Evolutionary conservation across 1,284 basidiomycete species (phyloP).

Genomic region (Tremellales sp.): DNA sequence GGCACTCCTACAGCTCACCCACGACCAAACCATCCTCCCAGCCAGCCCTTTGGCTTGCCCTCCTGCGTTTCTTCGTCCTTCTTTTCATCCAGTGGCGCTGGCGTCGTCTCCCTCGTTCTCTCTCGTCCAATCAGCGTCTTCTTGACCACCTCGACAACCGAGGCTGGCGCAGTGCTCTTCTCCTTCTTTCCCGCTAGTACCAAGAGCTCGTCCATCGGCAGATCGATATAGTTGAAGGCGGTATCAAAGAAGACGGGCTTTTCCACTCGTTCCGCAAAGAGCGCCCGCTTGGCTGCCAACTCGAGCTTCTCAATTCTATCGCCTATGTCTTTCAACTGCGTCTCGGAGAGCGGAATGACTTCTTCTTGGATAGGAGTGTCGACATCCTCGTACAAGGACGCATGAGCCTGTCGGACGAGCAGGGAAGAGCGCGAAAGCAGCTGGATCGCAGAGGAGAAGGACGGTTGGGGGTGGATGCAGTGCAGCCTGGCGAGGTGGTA

Average conservation of each 20-base stretch:
- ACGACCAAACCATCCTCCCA: constrained; percentile 47
- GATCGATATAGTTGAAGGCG: constrained; percentile 84
- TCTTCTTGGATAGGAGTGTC: constrained; percentile 33
- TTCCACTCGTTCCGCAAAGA: constrained; percentile 74
- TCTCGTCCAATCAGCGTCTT: constrained; percentile 20
- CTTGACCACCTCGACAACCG: constrained; percentile 5
- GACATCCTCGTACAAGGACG: constrained; percentile 21
- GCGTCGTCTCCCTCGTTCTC: constrained; percentile 35
- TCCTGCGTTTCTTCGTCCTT: constrained; percentile 12
- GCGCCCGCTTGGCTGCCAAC: constrained; percentile 64
- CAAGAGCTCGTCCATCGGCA: constrained; percentile 73
- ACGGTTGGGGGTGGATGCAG: constrained; percentile 43
- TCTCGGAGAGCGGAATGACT: constrained; percentile 24
- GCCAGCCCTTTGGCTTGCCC: constrained; percentile 38
- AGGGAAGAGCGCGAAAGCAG: constrained; percentile 34
- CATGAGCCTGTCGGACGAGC: constrained; percentile 26
- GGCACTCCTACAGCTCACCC: constrained; percentile 10
- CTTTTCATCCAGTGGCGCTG: constrained; percentile 17
- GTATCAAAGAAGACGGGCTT: constrained; percentile 90
- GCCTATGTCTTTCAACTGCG: constrained; percentile 56
- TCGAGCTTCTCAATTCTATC: constrained; percentile 54
- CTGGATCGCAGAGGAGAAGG: constrained; percentile 41
- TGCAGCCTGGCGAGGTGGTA: constrained; percentile 46
- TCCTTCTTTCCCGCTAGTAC: constrained; percentile 61
- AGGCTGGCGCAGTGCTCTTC: constrained; percentile 4